Evolutionary conservation across 768 basidiomycete species (phyloP), one percentile per base, ranked within the genome.

Genomic region (Dacryopinax spathularia): DNA sequence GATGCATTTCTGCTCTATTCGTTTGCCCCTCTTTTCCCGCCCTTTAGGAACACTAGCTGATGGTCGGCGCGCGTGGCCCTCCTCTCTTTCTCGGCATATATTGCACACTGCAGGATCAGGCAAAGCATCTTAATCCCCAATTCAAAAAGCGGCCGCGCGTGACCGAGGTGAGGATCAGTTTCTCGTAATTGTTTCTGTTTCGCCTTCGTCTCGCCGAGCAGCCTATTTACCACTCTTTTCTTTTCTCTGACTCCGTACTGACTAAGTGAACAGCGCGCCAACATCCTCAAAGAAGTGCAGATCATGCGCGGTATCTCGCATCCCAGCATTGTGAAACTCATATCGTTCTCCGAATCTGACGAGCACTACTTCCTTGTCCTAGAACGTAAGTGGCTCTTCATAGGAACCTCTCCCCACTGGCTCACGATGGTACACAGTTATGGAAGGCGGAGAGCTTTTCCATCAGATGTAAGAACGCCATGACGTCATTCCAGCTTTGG

Each of bases 231-330:
- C 16, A 35, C 37, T 63, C 63, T 68, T 72, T 62, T 41, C 66
- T 39, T 34, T 62, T 35, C 20, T 61, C 56, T 48, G 15, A 44
- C 29, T 56, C 9, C 25, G 10, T 9, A 61, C 22, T 36, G 39
- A 44, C 60, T 22, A 22, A 3, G 31, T 56, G 10, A 35, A 64
- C 74, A 99, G 96, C 90, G 96, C 66, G 85, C 95, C 66, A 98
- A 98, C 74, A 96, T 98, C 66, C 83, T 98, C 69, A 99, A 99
- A 82, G 96, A 99, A 85, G 96, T 99, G 13, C 93, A 96, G 75
- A 98, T 99, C 71, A 99, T 99, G 95, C 89, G 94, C 34, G 90
- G 91, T 16, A 89, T 84, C 61, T 85, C 88, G 66, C 93, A 98
- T 71, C 87, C 91, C n/a, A 82, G 87, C 29, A 87, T 99, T 70